Evolutionary conservation across 371 early-diverging fungal species (phyloP), one percentile per base, ranked within the genome.

Genomic region (Batrachochytrium dendrobatidis): DNA sequence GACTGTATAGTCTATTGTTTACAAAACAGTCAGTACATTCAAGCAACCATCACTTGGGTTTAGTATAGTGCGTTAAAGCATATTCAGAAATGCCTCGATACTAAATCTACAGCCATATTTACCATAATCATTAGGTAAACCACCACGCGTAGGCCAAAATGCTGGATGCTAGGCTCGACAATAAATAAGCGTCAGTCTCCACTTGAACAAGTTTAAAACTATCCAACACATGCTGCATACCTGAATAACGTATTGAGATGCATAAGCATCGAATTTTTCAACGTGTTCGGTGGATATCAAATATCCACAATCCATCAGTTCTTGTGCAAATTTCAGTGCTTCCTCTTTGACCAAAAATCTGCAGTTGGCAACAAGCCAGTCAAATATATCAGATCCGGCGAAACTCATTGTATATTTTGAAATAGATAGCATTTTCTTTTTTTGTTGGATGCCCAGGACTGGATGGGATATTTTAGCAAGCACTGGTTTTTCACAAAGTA

Each of bases 341-440:
- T 73, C 74, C 5, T 68, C 63, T 22, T 58, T 55, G 1, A 51
- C 51, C 28, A 68, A 32, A 26, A 73, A 62, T 50, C 61, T 64
- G 60, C 70, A 73, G 48, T 73, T 66, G 6, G 28, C 44, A 20
- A 61, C 44, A 10, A 68, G 32, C 74, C 74, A 73, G 32, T 70
- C 69, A 7, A 66, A 8, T 17, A 51, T n/a, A 3, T 51, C 51
- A 6, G 12, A 7, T 28, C 51, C 51, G 3, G 24, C 7, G n/a
- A 8, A 51, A 17, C n/a, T 5, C 28, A 24, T 24, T 7, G 4
- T 28, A 32, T 8, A 51, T 22, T 24, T 4, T 6, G 49, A 24
- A 8, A 7, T 12, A 17, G 51, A 4, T 7, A 51, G 3, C 10
- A 8, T 10, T 22, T 4, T 8, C 51, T 51, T 51, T 29, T 51